A percentile compares a stretch with the other conserved stretches of the same genome.
Conservation (phyloP, 1,139 yeast species). For the Hansenula anomala region DNA sequence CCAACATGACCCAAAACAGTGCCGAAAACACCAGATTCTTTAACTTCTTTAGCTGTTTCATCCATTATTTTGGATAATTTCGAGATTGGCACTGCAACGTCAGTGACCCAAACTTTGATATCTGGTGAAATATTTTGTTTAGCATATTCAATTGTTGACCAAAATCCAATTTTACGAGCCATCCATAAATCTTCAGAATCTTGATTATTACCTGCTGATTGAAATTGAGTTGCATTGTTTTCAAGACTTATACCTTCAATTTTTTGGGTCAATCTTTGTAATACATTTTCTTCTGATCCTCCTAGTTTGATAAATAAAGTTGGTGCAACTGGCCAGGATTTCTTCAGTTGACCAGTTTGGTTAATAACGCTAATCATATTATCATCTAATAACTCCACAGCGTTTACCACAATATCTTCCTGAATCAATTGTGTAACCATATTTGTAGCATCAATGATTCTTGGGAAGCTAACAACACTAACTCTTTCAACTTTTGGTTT, state of each 20-base stretch:
- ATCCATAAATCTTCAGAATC: slow-evolving; percentile 76
- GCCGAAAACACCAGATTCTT: slow-evolving; percentile 66
- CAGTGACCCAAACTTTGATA: slow-evolving; percentile 82
- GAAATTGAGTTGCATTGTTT: slow-evolving; percentile 13
- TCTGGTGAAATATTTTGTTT: slow-evolving; percentile 43
- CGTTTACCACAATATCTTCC: slow-evolving; percentile 61
- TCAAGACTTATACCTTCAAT: slow-evolving; percentile 8
- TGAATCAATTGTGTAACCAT: slow-evolving; percentile 58
- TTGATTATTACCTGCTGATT: slow-evolving; percentile 29
- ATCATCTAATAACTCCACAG: slow-evolving; percentile 66
- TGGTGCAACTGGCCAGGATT: slow-evolving; percentile 46
- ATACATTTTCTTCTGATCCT: slow-evolving; percentile 51
- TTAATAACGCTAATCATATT: slow-evolving; percentile 51
- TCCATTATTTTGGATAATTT: slow-evolving; percentile 56
- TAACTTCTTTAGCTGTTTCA: slow-evolving; percentile 49
- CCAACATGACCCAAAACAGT: slow-evolving; percentile 66
- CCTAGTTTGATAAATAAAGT: slow-evolving; percentile 61
- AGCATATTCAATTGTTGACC: slow-evolving; percentile 31
- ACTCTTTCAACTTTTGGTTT: slow-evolving; percentile 60
- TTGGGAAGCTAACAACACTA: slow-evolving; percentile 61
- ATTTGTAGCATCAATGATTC: slow-evolving; percentile 58
- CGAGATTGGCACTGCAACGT: slow-evolving; percentile 84
- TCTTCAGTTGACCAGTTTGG: slow-evolving; percentile 33
- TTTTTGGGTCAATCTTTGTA: slow-evolving; percentile 7
- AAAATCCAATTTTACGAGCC: slow-evolving; percentile 80